These are phyloP conservation scores for Chaetomiaceae sp. DNA, from an alignment of 2,329 filamentous ascomycete genomes.

Conservation along the genomic window DNA sequence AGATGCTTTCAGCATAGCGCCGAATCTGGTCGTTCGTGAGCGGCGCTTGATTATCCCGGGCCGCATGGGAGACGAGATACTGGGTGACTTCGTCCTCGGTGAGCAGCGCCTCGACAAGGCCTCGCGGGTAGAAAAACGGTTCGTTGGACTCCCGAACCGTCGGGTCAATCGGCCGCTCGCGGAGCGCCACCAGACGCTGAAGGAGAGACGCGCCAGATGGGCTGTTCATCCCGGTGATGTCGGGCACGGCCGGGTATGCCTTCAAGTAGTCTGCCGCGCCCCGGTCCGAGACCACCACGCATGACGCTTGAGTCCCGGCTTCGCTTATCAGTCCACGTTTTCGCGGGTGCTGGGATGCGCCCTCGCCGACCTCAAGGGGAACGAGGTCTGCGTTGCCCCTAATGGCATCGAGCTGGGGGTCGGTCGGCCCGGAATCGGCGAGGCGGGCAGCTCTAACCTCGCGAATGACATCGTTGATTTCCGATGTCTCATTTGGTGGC, in stretches of 20 bases:
- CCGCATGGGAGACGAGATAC: too few relatives aligned
- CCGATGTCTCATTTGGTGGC: too few relatives aligned
- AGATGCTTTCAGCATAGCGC: not conserved
- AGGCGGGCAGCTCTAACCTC: too few relatives aligned
- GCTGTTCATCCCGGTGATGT: not conserved
- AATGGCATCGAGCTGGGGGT: not conserved
- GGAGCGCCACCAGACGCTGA: not conserved
- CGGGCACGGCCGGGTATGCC: not conserved
- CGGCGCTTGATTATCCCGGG: too few relatives aligned
- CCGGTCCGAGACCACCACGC: not conserved
- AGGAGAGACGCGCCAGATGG: not conserved
- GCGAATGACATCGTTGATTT: too few relatives aligned
- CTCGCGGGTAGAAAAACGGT: constrained; percentile 9
- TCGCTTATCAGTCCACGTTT: not conserved
- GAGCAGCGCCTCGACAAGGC: constrained; percentile 3
- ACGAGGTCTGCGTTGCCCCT: not conserved
- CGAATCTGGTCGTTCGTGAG: not conserved
- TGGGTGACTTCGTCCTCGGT: not conserved
- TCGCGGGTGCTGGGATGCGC: too few relatives aligned
- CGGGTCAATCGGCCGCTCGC: not conserved
- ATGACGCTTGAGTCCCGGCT: not conserved
- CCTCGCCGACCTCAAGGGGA: too few relatives aligned
- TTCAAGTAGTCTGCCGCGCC: not conserved
- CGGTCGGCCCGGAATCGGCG: not conserved
- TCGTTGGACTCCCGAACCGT: not conserved